Conservation (phyloP, 2,329 filamentous ascomycete species). For the Talaromyces rugulosus region DNA sequence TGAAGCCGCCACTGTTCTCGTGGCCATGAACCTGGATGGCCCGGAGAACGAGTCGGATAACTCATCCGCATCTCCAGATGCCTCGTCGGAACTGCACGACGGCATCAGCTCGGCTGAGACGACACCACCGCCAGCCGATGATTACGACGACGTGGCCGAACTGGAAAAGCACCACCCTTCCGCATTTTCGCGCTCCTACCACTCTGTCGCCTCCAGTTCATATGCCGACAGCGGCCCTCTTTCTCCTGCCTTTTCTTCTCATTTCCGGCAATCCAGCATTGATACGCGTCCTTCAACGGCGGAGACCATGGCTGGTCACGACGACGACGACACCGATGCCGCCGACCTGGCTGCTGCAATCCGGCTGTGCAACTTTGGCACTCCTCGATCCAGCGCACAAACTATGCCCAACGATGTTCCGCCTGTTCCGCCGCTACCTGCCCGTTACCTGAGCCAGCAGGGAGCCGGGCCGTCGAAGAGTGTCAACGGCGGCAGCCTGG, state of each 20-base stretch:
- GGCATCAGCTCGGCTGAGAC: constrained; percentile 83
- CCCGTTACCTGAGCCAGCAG: constrained; percentile 65
- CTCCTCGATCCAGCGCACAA: constrained; percentile 62
- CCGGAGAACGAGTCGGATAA: constrained; percentile 69
- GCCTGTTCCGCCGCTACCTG: constrained; percentile 81
- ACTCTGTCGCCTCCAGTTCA: constrained; percentile 60
- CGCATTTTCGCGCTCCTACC: constrained; percentile 72
- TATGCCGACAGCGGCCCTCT: constrained; percentile 52
- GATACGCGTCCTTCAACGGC: constrained; percentile 76
- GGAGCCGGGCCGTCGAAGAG: constrained; percentile 55
- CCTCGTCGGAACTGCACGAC: constrained; percentile 71
- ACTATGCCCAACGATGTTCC: constrained; percentile 69
- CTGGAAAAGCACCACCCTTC: constrained; percentile 49
- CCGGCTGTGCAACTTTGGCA: constrained; percentile 83
- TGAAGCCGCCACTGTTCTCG: constrained; percentile 92
- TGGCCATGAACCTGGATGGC: constrained; percentile 74
- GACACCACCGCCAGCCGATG: constrained; percentile 72
- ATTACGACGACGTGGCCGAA: constrained; percentile 38
- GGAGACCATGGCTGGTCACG: constrained; percentile 67
- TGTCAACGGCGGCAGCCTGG: constrained; percentile 34
- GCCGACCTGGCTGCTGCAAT: constrained; percentile 85
- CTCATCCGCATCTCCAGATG: constrained; percentile 76
- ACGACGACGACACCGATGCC: constrained; percentile 80
- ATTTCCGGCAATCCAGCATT: constrained; percentile 70
- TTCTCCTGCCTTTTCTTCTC: constrained; percentile 43